Percentiles rank a stretch among this genome's conserved stretches.
These are phyloP conservation scores for Medicago arabica DNA, from an alignment of 306 rosid genomes.

Conservation along the genomic window DNA sequence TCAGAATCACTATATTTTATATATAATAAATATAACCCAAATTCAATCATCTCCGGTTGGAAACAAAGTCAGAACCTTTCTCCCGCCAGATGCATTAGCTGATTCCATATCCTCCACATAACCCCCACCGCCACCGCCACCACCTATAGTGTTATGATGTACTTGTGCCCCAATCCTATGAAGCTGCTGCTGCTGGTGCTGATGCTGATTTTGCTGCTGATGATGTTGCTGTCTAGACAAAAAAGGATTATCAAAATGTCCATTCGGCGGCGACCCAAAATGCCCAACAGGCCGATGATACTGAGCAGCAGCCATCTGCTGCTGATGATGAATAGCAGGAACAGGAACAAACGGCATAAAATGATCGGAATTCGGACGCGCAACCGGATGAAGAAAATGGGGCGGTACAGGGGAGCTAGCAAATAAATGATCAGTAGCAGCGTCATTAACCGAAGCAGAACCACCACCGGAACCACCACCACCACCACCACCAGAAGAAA, in stretches of 20 bases:
- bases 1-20: slow-evolving; percentile 12
- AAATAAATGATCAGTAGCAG: slow-evolving; percentile 87
- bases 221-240: slow-evolving; percentile 76
- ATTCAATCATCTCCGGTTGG: slow-evolving; percentile 92
- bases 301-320: slow-evolving; percentile 65
- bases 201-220: slow-evolving; percentile 67
- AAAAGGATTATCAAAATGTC: slow-evolving; percentile 85
- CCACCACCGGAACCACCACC: slow-evolving; percentile 43
- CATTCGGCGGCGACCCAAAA: slow-evolving; percentile 86
- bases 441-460: slow-evolving; percentile 45
- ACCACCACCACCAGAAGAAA: slow-evolving; percentile 54
- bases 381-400: slow-evolving; percentile 78
- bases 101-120: slow-evolving; percentile 84
- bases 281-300: slow-evolving; percentile 84
- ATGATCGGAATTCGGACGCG: slow-evolving; percentile 79
- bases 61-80: slow-evolving; percentile 89
- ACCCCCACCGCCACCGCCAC: slow-evolving; percentile 57
- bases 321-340: slow-evolving; percentile 78
- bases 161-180: slow-evolving; percentile 81
- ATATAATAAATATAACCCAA: slow-evolving; percentile 16
- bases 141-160: slow-evolving; percentile 55
- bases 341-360: slow-evolving; percentile 89
- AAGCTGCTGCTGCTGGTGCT: slow-evolving; percentile 65
- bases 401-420: slow-evolving; percentile 94
- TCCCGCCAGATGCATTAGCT: slow-evolving; percentile 79